Evolutionary conservation across 2,329 filamentous ascomycete genomes (phyloP).

Genomic region (Ophiocordyceps camponoti-rufipedis): DNA sequence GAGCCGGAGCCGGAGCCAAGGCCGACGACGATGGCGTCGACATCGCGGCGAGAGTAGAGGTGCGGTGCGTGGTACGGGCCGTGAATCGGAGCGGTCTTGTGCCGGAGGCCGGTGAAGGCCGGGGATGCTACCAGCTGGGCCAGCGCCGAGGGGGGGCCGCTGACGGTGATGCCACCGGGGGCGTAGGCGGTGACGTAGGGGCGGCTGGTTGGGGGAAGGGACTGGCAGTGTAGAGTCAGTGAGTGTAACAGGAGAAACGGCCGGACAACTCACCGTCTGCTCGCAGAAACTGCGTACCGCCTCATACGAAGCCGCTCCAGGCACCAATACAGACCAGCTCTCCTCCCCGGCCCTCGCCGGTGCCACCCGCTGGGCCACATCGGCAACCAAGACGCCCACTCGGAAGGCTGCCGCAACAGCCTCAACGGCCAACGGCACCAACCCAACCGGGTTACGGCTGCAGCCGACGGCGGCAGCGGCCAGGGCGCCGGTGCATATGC

Average conservation of each 20-base stretch:
- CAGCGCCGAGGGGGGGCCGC: constrained; percentile 1
- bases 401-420: constrained; percentile 2
- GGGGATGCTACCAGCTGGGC: constrained; percentile 1
- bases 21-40: neutral
- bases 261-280: neutral
- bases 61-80: constrained; percentile 3
- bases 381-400: constrained; percentile 1
- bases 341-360: neutral
- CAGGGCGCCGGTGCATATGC: constrained; percentile 2
- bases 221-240: neutral
- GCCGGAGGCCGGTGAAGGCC: constrained; percentile 1
- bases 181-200: constrained; percentile 3
- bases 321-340: constrained; percentile 1
- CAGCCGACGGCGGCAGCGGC: constrained; percentile 1
- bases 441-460: constrained; percentile 1
- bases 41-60: constrained; percentile 1
- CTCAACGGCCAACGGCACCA: constrained; percentile 2
- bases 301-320: neutral
- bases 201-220: constrained; percentile 1
- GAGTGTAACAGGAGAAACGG: neutral
- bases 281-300: constrained; percentile 1
- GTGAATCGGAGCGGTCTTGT: constrained; percentile 1
- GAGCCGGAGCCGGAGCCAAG: neutral
- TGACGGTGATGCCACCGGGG: constrained; percentile 2
- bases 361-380: neutral